Evolutionary conservation across 768 basidiomycete species (phyloP).

Genomic region (Polyporus arcularius): DNA sequence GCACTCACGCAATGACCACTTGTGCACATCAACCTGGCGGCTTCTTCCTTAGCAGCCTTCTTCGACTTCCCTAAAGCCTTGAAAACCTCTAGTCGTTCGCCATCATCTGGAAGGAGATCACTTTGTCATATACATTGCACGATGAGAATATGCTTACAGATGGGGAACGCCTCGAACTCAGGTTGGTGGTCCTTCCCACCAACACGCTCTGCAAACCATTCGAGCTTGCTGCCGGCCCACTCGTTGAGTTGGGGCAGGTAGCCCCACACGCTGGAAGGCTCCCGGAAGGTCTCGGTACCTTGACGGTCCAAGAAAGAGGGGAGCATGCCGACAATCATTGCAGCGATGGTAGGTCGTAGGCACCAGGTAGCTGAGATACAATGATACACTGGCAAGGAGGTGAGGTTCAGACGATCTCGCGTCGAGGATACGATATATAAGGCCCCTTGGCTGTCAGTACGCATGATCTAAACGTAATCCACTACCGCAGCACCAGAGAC

Average conservation of each 20-base stretch:
- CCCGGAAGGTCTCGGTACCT: conserved; percentile 7
- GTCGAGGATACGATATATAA: too few relatives aligned
- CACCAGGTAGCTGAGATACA: too few relatives aligned
- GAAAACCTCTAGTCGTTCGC: conserved; percentile 18
- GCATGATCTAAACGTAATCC: too few relatives aligned
- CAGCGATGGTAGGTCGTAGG: not conserved
- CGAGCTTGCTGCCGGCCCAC: conserved; percentile 14
- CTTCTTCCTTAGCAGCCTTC: conserved; percentile 26
- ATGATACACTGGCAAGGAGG: not conserved
- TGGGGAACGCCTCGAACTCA: conserved; percentile 19
- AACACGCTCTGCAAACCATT: conserved; percentile 16
- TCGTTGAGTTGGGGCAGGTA: conserved; percentile 30
- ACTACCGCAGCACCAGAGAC: too few relatives aligned
- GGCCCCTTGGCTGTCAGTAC: too few relatives aligned
- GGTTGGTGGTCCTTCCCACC: conserved; percentile 25
- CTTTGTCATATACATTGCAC: not conserved
- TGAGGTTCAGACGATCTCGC: not conserved
- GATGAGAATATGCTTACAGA: conserved; percentile 19
- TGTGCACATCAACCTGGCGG: conserved; percentile 23
- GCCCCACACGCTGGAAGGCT: conserved; percentile 15
- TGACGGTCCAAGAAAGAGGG: conserved; percentile 17
- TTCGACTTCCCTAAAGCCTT: conserved; percentile 17
- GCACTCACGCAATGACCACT: conserved; percentile 28
- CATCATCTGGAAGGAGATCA: conserved; percentile 15
- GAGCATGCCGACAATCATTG: not conserved